These are phyloP conservation scores for Aureobasidium subglaciale DNA, from an alignment of 2,329 filamentous ascomycete genomes.

Conservation along the genomic window DNA sequence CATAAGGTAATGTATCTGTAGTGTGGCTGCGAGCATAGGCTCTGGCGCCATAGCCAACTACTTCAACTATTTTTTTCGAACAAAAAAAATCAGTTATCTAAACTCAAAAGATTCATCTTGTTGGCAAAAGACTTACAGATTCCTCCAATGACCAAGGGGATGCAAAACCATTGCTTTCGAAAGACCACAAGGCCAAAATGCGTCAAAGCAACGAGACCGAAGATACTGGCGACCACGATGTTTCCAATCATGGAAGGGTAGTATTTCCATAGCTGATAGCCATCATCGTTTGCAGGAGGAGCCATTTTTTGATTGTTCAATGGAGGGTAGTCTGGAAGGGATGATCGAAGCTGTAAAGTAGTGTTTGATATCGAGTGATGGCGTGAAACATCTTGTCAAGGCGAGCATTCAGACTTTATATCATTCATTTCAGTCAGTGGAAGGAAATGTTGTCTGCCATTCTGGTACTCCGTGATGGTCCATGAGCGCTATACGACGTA, in stretches of 20 bases:
- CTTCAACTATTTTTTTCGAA: slow-evolving; percentile 5
- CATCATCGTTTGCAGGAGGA: neutral
- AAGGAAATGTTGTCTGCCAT: no score
- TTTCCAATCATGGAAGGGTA: neutral
- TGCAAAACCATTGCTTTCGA: neutral
- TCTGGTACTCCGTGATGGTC: no score
- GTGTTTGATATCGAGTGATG: neutral
- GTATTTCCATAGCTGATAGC: slow-evolving; percentile 1
- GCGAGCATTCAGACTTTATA: neutral
- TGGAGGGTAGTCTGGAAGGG: no score
- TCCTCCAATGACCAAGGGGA: neutral
- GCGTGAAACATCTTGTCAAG: neutral
- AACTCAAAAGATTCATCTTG: neutral
- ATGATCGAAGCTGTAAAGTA: no score
- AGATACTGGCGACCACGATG: neutral
- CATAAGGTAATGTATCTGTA: slow-evolving; percentile 24
- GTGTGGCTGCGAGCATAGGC: neutral
- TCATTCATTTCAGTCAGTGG: no score
- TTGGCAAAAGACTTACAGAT: neutral
- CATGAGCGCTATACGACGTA: no score
- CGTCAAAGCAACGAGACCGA: neutral
- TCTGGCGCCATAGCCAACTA: neutral
- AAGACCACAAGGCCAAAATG: neutral
- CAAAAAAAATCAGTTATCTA: neutral
- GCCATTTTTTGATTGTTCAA: neutral